Conservation (phyloP, 2,329 filamentous ascomycete genomes). For the Epichloe typhina region DNA sequence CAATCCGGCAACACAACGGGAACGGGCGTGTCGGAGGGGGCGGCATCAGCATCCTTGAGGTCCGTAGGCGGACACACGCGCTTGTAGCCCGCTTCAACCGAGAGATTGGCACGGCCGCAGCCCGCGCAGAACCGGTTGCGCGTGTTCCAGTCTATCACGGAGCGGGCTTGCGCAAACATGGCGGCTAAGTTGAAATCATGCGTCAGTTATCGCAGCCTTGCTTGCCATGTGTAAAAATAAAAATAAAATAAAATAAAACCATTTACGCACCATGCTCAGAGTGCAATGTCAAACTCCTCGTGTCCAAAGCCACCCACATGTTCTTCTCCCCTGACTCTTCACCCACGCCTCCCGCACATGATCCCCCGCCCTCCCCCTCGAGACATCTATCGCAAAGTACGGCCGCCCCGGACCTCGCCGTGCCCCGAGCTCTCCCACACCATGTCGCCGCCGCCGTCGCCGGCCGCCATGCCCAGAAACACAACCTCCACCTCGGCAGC, state of each 20-base stretch:
- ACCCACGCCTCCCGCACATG: constrained; percentile 43
- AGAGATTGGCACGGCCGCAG: constrained; percentile 73
- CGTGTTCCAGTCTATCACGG: constrained; percentile 85
- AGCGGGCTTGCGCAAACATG: constrained; percentile 79
- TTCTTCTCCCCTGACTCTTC: constrained; percentile 33
- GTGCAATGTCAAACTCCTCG: constrained; percentile 47
- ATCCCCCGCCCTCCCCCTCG: constrained; percentile 52
- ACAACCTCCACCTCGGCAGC: constrained; percentile 54
- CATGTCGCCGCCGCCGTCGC: not conserved
- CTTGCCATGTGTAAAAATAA: not conserved
- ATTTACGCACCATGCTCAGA: constrained; percentile 43
- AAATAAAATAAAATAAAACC: not conserved
- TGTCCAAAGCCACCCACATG: constrained; percentile 51
- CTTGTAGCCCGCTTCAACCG: constrained; percentile 68
- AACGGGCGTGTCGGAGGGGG: constrained; percentile 13
- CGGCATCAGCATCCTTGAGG: constrained; percentile 25
- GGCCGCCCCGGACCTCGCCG: constrained; percentile 61
- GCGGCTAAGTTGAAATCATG: constrained; percentile 45
- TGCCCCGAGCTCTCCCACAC: constrained; percentile 23
- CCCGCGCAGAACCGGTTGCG: constrained; percentile 86
- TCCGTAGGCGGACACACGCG: constrained; percentile 65
- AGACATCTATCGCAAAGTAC: constrained; percentile 84
- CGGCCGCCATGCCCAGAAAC: constrained; percentile 73
- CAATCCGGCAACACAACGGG: constrained; percentile 37
- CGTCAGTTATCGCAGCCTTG: no score